phyloP scores from a whole-genome alignment of 1,284 basidiomycete species.

The Waitea zeae region DNA sequence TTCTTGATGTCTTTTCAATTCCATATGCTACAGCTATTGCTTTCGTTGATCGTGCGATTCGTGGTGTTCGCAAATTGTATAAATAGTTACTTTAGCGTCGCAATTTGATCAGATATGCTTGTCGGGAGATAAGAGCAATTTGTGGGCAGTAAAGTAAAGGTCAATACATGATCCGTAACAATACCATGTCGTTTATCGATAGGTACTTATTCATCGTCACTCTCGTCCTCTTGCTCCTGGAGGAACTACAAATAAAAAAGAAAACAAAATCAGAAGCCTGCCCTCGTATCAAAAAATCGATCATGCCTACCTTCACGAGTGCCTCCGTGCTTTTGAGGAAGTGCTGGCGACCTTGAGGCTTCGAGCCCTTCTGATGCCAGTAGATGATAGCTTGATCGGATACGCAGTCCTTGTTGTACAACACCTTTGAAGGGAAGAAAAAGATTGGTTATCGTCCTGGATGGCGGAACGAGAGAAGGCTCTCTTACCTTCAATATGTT shows the following conservation, averaged over 20 bases:
- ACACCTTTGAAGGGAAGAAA: slow-evolving; percentile 55
- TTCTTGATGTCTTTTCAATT: too few species aligned
- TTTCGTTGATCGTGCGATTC: too few species aligned
- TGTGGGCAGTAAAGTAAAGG: too few species aligned
- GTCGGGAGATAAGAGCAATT: too few species aligned
- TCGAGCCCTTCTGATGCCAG: slow-evolving; percentile 94
- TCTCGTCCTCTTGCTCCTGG: slow-evolving; percentile 62
- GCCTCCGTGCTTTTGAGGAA: slow-evolving; percentile 82
- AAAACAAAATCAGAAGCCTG: neutral
- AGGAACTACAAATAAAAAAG: slow-evolving; percentile 36
- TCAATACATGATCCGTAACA: too few species aligned
- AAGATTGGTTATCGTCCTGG: too few species aligned
- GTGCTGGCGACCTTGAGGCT: slow-evolving; percentile 85
- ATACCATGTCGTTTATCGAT: too few species aligned
- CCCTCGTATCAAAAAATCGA: slow-evolving; percentile 3
- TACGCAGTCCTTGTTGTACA: slow-evolving; percentile 91
- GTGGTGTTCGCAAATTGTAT: too few species aligned
- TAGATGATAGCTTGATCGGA: slow-evolving; percentile 94
- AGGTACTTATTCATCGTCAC: slow-evolving; percentile 55
- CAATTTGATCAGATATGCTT: too few species aligned
- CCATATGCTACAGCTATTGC: too few species aligned
- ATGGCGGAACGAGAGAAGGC: too few species aligned
- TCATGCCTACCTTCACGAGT: slow-evolving; percentile 76
- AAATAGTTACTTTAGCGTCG: too few species aligned
- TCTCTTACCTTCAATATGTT: slow-evolving; percentile 71